Evolutionary conservation across 1,139 yeast genomes (phyloP).

Genomic region (Suhomyces choctaworum): DNA sequence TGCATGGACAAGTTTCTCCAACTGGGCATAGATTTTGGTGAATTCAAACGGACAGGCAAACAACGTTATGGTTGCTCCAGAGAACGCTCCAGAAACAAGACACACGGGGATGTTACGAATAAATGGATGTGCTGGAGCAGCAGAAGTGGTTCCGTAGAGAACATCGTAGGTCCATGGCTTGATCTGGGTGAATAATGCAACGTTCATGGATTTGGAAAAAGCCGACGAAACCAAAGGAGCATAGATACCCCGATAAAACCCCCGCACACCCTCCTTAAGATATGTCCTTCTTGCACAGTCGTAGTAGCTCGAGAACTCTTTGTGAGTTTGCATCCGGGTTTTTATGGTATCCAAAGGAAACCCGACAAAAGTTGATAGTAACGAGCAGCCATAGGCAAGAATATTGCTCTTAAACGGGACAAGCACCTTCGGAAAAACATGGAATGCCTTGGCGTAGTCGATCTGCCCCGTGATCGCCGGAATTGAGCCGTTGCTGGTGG

Average conservation of each 20-base stretch:
- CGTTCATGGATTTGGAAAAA: conserved; percentile 64
- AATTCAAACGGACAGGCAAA: conserved; percentile 87
- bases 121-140: conserved; percentile 35
- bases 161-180: conserved; percentile 50
- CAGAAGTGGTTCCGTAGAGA: conserved; percentile 21
- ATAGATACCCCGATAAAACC: conserved; percentile 74
- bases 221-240: conserved; percentile 73
- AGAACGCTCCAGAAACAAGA: conserved; percentile 60
- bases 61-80: conserved; percentile 65
- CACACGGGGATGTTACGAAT: conserved; percentile 64
- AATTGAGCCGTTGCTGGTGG: conserved; percentile 21
- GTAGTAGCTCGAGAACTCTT: conserved; percentile 53
- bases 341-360: conserved; percentile 85
- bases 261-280: conserved; percentile 61
- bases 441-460: conserved; percentile 39
- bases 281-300: conserved; percentile 63
- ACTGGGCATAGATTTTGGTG: conserved; percentile 78
- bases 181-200: conserved; percentile 59
- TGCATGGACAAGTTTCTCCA: conserved; percentile 49
- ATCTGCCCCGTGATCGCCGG: conserved; percentile 49
- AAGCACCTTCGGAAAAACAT: conserved; percentile 50
- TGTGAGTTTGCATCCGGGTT: conserved; percentile 80
- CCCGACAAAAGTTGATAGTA: conserved; percentile 69
- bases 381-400: conserved; percentile 64
- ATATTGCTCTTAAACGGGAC: conserved; percentile 60